Base-by-base conservation (phyloP, 352 stramenopile genomes). In the Globisporangium apiculatum region DNA sequence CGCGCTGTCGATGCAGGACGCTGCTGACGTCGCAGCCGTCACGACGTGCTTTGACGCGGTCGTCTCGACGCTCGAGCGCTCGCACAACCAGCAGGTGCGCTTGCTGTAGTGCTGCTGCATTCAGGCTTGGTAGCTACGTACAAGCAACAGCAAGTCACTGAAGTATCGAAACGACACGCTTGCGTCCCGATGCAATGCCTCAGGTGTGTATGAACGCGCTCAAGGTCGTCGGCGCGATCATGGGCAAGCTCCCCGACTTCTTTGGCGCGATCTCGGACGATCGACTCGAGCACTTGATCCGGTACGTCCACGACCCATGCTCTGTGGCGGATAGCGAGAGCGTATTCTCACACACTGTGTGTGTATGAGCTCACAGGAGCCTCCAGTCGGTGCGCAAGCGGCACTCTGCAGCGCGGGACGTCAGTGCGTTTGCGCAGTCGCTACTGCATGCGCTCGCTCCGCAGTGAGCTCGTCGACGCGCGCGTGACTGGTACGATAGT, bases 151-250 rank as follows among this genome's bases (percentile, higher is more conserved):
- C 24, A 31, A 31, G 24, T 31, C 24, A 31, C 24, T 31, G 24
- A 31, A 2, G 24, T 31, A 31, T 31, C 24, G 24, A 31, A 31
- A 31, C 24, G 1, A 31, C 24, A 31, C 24, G 24, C 24, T 31
- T 31, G 3, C 24, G 24, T 3, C 24, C 24, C 24, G 24, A 31
- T 31, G 24, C 24, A 31, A 31, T 31, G 24, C 24, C 24, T 31
- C 24, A 31, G 68, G 65, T 87, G 11, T 69, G 61, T 15, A 74
- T 87, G 66, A 81, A 69, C 50, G 70, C 75, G 0, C 59, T 91
- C 6, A 89, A 87, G 55, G 65, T 89, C 5, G 49, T 84, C 10
- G 76, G 73, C 7, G 76, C 68, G 5, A 51, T 91, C 11, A 69
- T 89, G 47, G 69, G 69, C 38, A 84, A 86, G 15, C 42, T 86